Evolutionary conservation across 1,284 basidiomycete genomes (phyloP), one percentile per base, ranked within the genome.

Genomic region (Cystobasidium sp.): DNA sequence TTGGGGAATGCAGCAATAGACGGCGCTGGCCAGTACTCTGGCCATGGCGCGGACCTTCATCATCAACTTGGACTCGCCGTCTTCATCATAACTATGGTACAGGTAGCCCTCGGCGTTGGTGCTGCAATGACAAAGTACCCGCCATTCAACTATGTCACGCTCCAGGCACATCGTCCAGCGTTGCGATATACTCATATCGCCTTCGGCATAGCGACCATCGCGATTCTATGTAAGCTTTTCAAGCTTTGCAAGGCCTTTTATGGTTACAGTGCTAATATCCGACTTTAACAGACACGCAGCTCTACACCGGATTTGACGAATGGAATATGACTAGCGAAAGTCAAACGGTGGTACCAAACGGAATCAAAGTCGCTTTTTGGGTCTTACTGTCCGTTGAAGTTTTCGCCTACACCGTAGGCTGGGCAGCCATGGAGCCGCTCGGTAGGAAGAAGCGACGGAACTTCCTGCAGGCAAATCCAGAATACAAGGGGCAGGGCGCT

Each of bases 281-380:
- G 51, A 24, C 37, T 18, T 37, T 20, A 10, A 37, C 39, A 68
- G 66, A 74, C 44, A 37, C 53, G 6, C 72, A 74, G 44, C 41
- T 74, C 6, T 68, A 74, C 47, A 74, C 64, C 24, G 72, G 70
- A 8, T 73, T 73, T 37, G 22, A 65, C 10, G 62, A 67, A 31
- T 65, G 62, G 72, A 44, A 74, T 41, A 20, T 58, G 43, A 68
- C 65, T 3, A 67, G 64, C 20, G 72, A 68, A 2, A 68, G 63
- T n/a, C 39, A 31, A 24, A 74, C 64, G 9, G 51, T 20, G 14
- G 65, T 68, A 37, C 72, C 72, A 39, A 12, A 44, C 31, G 72
- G 64, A 3, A 61, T 74, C n/a, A 49, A 12, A 2, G 68, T 68
- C 37, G 65, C 56, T 8, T 74, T 68, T 56, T 74, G 72, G 72